Evolutionary conservation across 345 rosid species (phyloP), one percentile per base, ranked within the genome.

Genomic region (Citrus sp.): DNA sequence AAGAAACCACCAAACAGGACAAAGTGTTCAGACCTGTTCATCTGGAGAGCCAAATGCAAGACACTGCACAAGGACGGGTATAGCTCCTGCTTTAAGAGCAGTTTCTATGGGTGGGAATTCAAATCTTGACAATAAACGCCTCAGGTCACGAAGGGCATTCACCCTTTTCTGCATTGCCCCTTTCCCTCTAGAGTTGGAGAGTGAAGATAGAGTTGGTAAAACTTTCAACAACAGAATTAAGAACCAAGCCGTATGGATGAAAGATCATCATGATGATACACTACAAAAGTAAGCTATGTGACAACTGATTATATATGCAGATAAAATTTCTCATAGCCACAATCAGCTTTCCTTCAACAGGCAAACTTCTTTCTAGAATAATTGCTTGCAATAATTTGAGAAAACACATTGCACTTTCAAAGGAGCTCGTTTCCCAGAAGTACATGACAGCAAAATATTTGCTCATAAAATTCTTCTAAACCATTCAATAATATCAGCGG

Each of bases 41-140:
- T 94, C 94, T 2, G 91, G 85, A 73, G 97, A 92, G 80, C 98
- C 99, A 85, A 94, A 97, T 18, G 97, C 87, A 77, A 97, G 98
- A 82, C 95, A 92, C 66, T 88, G 92, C 87, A 93, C 98, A 73
- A 94, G 98, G 61, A 90, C 61, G n/a, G 95, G 85, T 62, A 97
- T 77, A 58, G 97, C 97, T 85, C 98, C 99, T 74, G 97, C 88
- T 32, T 79, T 83, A 68, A 94, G 87, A 34, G 98, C 93, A 87
- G 87, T 89, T 79, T 92, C 92, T 78, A 93, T 81, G 13, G 98
- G 99, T 75, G 98, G 98, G 72, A 83, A 93, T 84, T 92, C 98
- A 0, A 95, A 90, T 80, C 85, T 88, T 12, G 98, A 94, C 80
- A 97, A 84, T 77, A 97, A 79, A 37, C 98, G 93, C 85, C 99